These are phyloP conservation scores for Beauveria rudraprayagi DNA, from an alignment of 2,329 filamentous ascomycete genomes.

Conservation along the genomic window DNA sequence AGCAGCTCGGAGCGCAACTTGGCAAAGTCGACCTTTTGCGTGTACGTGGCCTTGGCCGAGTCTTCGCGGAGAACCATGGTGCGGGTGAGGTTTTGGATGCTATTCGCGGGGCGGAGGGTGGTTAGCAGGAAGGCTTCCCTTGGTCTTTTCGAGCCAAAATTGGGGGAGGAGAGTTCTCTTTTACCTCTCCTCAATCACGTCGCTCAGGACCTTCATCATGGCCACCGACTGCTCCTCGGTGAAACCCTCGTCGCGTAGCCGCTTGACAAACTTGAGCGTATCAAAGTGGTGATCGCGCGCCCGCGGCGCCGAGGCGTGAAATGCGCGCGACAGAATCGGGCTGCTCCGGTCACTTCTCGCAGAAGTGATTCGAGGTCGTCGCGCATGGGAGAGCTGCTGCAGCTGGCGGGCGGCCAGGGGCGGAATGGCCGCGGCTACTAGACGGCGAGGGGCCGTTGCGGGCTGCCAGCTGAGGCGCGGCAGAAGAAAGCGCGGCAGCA, in stretches of 20 bases:
- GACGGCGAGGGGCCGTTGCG: constrained; percentile 19
- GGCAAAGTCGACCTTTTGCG: constrained; percentile 94
- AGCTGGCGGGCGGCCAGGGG: constrained; percentile 15
- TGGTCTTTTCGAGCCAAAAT: too few species aligned
- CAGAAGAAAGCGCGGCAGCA: constrained; percentile 45
- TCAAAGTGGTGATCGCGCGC: constrained; percentile 90
- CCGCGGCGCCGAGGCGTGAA: constrained; percentile 56
- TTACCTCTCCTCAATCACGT: constrained; percentile 91
- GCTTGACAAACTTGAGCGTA: constrained; percentile 92
- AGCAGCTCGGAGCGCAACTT: constrained; percentile 93
- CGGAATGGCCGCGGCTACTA: constrained; percentile 19
- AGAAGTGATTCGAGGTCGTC: constrained; percentile 15
- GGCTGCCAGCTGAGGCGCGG: constrained; percentile 46
- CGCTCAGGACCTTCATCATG: constrained; percentile 97
- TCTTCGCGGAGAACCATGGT: constrained; percentile 98
- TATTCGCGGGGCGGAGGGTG: constrained; percentile 21
- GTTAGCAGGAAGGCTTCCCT: too few species aligned
- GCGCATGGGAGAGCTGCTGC: constrained; percentile 3
- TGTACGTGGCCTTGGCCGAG: constrained; percentile 70
- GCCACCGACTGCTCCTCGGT: constrained; percentile 91
- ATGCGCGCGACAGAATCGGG: constrained; percentile 35
- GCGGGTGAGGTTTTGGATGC: constrained; percentile 92
- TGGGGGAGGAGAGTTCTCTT: background rate
- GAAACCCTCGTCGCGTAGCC: constrained; percentile 83
- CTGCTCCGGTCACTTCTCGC: constrained; percentile 15